phyloP scores from a whole-genome alignment of 768 basidiomycete species.

The Auriscalpium orientale region DNA sequence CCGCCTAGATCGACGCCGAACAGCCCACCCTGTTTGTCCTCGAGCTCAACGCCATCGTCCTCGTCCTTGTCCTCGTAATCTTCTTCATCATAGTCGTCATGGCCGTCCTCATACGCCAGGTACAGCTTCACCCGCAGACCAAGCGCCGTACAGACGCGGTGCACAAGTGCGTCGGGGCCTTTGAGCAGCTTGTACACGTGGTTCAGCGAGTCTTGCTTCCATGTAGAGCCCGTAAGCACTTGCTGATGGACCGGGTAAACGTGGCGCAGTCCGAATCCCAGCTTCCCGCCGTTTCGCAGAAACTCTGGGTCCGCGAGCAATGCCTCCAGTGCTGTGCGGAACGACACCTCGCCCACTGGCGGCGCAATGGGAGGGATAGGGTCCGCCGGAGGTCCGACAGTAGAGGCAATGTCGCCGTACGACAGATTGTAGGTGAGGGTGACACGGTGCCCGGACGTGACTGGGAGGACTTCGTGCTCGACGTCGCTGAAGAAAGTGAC shows the following conservation, averaged over 20 bases:
- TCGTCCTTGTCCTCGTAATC: not conserved
- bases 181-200: conserved; percentile 2
- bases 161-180: not conserved
- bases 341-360: conserved; percentile 1
- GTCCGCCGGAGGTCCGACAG: not conserved
- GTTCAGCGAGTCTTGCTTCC: not conserved
- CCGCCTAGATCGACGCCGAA: too few relatives aligned
- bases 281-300: conserved; percentile 30
- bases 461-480: conserved; percentile 32
- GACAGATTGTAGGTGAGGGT: conserved; percentile 37
- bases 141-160: not conserved
- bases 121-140: not conserved
- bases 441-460: conserved; percentile 31
- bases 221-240: not conserved
- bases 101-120: not conserved
- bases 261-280: conserved; percentile 34
- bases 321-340: conserved; percentile 12
- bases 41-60: not conserved
- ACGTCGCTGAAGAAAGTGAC: conserved; percentile 33
- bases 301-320: conserved; percentile 28
- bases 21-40: too few relatives aligned
- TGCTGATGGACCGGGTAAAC: conserved; percentile 24
- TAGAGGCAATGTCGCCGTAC: too few relatives aligned
- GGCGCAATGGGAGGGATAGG: not conserved
- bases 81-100: not conserved